Evolutionary conservation across 257 asterid genomes (phyloP).

Genomic region (Solanum clarkiae): DNA sequence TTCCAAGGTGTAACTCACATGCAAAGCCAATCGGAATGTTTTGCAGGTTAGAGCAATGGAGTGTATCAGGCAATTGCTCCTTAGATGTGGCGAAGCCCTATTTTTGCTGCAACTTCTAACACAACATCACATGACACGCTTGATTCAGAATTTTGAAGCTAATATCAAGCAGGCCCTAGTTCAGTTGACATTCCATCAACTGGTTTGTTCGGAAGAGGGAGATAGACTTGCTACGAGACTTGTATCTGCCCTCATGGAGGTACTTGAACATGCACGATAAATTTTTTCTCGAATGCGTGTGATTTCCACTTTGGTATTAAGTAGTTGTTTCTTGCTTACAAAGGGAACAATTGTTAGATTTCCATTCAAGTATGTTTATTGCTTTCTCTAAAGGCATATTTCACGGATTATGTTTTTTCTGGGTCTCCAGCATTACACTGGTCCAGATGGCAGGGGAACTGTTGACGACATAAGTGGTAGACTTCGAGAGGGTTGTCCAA

Average conservation of each 20-base stretch:
- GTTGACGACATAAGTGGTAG: constrained; percentile 86
- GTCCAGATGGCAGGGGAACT: constrained; percentile 97
- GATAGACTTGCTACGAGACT: constrained; percentile 76
- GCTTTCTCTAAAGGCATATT: not conserved
- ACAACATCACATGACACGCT: constrained; percentile 66
- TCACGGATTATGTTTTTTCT: constrained; percentile 22
- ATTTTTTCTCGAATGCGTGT: not conserved
- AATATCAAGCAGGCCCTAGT: constrained; percentile 48
- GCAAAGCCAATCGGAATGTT: constrained; percentile 6
- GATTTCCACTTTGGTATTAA: not conserved
- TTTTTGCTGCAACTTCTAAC: constrained; percentile 80
- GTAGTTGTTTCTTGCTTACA: not conserved
- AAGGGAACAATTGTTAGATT: not conserved
- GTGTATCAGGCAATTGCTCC: constrained; percentile 89
- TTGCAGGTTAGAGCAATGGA: constrained; percentile 95
- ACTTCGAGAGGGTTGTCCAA: constrained; percentile 88
- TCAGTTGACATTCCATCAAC: constrained; percentile 81
- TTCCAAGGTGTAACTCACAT: not conserved
- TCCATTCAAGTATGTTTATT: not conserved
- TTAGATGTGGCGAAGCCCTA: constrained; percentile 84
- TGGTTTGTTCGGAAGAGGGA: constrained; percentile 85
- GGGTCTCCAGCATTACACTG: constrained; percentile 78
- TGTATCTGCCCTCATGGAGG: constrained; percentile 94
- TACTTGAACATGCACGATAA: constrained; percentile 8
- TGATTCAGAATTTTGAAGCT: constrained; percentile 64